Evolutionary conservation across 306 rosid species (phyloP), one percentile per base, ranked within the genome.

Genomic region (Coriaria nepalensis): DNA sequence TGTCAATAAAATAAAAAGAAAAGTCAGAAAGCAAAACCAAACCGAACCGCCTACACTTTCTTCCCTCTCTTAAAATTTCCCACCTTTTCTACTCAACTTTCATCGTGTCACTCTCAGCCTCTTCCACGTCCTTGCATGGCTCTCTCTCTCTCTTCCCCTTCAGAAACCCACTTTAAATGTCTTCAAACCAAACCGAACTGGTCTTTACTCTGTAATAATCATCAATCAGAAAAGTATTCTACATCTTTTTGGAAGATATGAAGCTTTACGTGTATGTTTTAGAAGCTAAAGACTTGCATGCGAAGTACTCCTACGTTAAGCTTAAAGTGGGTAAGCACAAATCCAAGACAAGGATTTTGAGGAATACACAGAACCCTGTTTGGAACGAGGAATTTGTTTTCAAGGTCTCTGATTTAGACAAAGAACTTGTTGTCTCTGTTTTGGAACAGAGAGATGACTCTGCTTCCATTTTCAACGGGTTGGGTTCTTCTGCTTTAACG

Each of bases 371-470:
- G 15, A 52, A 48, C 50, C 88, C 86, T 5, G 65, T 65, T 62
- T 88, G 92, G 97, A 74, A 77, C 40, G 76, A 84, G 10, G 97
- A 81, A 72, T 88, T 84, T 57, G 61, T 68, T 52, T 88, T 88
- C 58, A 60, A 49, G 43, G 80, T 78, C 10, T 67, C 52, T 58
- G 80, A 72, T 43, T 38, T 50, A 6, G 55, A 64, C 33, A 75
- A 74, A 6, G 93, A 81, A 60, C 78, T 84, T 40, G 4, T 73
- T 57, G 66, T 74, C 10, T 72, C 78, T 53, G 70, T 74, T 50
- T 60, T 52, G 47, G 69, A 35, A 35, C 69, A 52, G 2, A 49
- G 39, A 44, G 72, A 69, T 43, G 76, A 69, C 6, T 46, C 67
- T 6, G 55, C 43, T 34, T 60, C 54, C 45, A n/a, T n/a, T n/a